Percentiles rank a stretch among this genome's conserved stretches.
Conservation (phyloP, 2,329 filamentous ascomycete genomes). For the Paracamarosporium sp. region DNA sequence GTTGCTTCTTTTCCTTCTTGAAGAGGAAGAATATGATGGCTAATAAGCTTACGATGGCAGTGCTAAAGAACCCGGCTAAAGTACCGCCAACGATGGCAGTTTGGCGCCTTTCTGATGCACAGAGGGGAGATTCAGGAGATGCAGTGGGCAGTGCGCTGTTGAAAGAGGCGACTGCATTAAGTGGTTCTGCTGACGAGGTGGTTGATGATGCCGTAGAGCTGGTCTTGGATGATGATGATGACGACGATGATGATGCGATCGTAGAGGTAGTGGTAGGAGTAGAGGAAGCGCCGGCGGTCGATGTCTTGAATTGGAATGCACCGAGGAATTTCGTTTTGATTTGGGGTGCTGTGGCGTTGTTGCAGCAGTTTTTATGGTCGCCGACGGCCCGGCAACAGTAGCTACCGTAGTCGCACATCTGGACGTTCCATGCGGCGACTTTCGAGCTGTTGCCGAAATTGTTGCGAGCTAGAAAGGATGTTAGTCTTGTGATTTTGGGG, state of each 20-base stretch:
- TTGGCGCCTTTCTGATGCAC: conserved; percentile 22
- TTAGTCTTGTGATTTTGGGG: conserved; percentile 4
- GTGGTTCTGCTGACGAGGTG: background rate
- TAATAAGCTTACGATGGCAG: conserved; percentile 23
- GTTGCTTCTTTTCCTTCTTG: conserved; percentile 37
- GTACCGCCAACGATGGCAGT: conserved; percentile 32
- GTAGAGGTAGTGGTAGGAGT: conserved; percentile 7
- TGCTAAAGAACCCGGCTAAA: conserved; percentile 32
- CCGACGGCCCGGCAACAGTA: conserved; percentile 41
- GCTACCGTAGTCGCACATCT: conserved; percentile 41
- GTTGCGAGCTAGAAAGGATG: conserved; percentile 3
- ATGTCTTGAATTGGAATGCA: conserved; percentile 25
- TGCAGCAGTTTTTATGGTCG: conserved; percentile 38
- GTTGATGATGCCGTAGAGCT: conserved; percentile 15
- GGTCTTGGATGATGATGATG: conserved; percentile 15
- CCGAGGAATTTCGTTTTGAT: conserved; percentile 31
- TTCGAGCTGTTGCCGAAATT: conserved; percentile 21
- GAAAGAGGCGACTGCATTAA: conserved; percentile 8
- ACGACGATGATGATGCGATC: conserved; percentile 3
- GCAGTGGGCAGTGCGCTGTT: background rate
- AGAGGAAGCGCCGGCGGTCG: conserved; percentile 10
- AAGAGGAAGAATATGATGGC: conserved; percentile 29
- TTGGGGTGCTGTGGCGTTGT: conserved; percentile 29
- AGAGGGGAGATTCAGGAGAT: background rate
- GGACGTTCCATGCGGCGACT: conserved; percentile 40